phyloP scores from a whole-genome alignment of 2,329 filamentous ascomycete species.

The Byssochlamys sp. region DNA sequence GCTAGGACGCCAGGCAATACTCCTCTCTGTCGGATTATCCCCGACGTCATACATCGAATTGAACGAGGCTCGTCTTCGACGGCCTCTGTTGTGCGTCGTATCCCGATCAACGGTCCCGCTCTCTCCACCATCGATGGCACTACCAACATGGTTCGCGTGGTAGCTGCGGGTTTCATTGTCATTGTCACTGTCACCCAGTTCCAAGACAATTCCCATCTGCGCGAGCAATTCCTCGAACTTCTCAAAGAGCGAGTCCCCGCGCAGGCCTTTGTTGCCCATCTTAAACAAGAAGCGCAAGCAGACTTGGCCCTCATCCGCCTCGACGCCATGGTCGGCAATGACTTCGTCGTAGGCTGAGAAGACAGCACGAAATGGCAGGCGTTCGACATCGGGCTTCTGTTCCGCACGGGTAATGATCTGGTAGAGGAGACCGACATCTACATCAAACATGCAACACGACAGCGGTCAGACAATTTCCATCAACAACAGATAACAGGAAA shows the following conservation, averaged over 20 bases:
- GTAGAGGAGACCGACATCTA: conserved; percentile 71
- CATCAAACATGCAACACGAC: background rate
- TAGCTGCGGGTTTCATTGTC: conserved; percentile 22
- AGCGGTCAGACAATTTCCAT: background rate
- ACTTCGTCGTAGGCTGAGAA: conserved; percentile 72
- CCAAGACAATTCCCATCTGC: conserved; percentile 62
- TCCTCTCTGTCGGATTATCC: conserved; percentile 42
- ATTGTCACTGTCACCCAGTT: conserved; percentile 43
- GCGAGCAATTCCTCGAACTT: conserved; percentile 61
- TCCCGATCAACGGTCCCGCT: conserved; percentile 15
- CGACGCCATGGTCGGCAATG: conserved; percentile 59
- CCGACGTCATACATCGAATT: conserved; percentile 43
- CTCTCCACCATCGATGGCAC: conserved; percentile 12
- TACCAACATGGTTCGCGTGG: conserved; percentile 13
- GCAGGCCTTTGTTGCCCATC: conserved; percentile 54
- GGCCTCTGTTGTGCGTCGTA: conserved; percentile 20
- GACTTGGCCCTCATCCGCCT: conserved; percentile 63
- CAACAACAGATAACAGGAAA: background rate
- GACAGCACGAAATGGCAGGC: conserved; percentile 64
- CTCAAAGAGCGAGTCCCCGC: conserved; percentile 52
- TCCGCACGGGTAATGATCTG: conserved; percentile 66
- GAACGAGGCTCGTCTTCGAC: conserved; percentile 45
- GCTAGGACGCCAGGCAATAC: conserved; percentile 27
- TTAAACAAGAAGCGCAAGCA: conserved; percentile 71
- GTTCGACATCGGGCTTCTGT: conserved; percentile 53